phyloP scores from a whole-genome alignment of 805 yeast genomes.

The Saccharomycopsis microspora region DNA sequence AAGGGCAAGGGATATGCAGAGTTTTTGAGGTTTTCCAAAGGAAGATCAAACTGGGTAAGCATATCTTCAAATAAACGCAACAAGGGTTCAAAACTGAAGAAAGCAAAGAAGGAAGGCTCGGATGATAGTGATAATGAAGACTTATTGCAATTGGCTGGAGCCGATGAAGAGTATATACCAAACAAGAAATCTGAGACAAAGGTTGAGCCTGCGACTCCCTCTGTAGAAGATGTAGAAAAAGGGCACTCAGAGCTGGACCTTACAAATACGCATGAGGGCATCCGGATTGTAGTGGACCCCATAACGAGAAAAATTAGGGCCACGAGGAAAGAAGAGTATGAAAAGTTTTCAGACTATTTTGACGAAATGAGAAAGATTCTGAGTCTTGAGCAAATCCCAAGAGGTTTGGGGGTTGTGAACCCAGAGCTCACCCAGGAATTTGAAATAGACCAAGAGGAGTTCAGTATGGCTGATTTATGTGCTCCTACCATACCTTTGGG shows the following conservation, averaged over 20 bases:
- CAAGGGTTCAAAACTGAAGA: neutral
- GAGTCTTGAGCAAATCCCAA: constrained; percentile 26
- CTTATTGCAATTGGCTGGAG: neutral
- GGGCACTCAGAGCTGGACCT: neutral
- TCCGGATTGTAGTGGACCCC: constrained; percentile 9
- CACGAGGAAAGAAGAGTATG: constrained; percentile 14
- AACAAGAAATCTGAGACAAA: too few relatives aligned
- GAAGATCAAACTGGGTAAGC: too few relatives aligned
- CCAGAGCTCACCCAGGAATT: constrained; percentile 32
- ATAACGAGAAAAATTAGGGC: constrained; percentile 4
- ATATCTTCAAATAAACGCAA: too few relatives aligned
- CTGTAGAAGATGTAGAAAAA: too few relatives aligned
- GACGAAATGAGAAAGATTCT: constrained; percentile 24
- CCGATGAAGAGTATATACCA: too few relatives aligned
- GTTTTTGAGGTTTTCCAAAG: neutral
- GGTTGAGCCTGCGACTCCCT: too few relatives aligned
- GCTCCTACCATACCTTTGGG: constrained; percentile 61
- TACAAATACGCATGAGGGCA: neutral
- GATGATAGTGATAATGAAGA: neutral
- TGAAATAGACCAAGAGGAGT: constrained; percentile 37
- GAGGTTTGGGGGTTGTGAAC: constrained; percentile 26
- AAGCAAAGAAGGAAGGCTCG: neutral
- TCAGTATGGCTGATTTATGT: constrained; percentile 63
- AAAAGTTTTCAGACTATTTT: constrained; percentile 16
- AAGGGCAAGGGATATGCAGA: neutral